Conservation (phyloP, 495 filamentous ascomycete genomes). For the Neohortaea acidophila region DNA sequence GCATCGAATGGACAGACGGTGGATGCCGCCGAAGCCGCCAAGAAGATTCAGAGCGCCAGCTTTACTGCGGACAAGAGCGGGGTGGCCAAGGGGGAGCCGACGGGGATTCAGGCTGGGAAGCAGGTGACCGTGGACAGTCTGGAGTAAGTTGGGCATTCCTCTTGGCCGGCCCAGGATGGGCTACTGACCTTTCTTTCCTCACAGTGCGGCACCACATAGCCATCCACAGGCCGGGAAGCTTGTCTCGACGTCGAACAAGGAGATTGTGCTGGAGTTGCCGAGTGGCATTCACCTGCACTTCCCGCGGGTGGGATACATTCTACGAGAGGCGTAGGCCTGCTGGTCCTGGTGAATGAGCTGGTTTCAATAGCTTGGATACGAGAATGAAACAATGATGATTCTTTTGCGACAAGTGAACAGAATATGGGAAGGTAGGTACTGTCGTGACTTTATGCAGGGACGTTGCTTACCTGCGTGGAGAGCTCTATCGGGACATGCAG, state of each 20-base stretch:
- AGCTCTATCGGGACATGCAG: too few species aligned
- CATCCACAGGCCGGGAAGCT: conserved; percentile 19
- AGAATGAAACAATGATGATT: too few species aligned
- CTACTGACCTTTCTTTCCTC: too few species aligned
- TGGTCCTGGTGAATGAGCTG: too few species aligned
- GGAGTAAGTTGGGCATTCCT: conserved; percentile 11
- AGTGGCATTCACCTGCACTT: conserved; percentile 17
- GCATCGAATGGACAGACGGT: conserved; percentile 3
- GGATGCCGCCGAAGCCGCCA: conserved; percentile 7
- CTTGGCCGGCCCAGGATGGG: too few species aligned
- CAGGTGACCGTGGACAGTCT: conserved; percentile 13
- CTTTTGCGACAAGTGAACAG: too few species aligned
- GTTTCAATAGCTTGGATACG: too few species aligned
- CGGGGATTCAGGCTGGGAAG: conserved; percentile 8
- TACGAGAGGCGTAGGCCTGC: conserved; percentile 7
- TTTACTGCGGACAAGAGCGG: conserved; percentile 1
- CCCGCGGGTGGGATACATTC: conserved; percentile 14
- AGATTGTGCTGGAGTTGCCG: conserved; percentile 16
- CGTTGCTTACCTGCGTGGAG: too few species aligned
- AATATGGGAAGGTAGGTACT: too few species aligned
- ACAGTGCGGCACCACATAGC: conserved; percentile 10
- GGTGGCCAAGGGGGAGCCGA: conserved; percentile 9
- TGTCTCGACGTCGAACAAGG: conserved; percentile 9
- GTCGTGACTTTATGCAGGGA: too few species aligned
- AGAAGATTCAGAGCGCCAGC: conserved; percentile 7